phyloP scores from a whole-genome alignment of 1,139 yeast genomes.

The Yamadazyma diospyri region DNA sequence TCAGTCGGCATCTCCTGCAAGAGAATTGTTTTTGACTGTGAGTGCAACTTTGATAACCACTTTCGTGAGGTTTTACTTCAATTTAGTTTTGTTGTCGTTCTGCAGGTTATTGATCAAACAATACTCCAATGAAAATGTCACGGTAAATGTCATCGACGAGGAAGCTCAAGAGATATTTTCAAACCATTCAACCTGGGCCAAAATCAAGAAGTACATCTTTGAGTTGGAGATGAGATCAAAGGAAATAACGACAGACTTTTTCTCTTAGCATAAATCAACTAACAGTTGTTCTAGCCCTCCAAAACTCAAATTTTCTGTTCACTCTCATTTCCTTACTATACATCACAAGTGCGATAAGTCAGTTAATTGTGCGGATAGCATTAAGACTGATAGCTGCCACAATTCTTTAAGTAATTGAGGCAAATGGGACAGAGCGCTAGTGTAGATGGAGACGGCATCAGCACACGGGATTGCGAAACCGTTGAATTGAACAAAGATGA shows the following conservation, averaged over 20 bases:
- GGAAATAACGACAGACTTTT: constrained; percentile 24
- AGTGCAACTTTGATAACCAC: constrained; percentile 52
- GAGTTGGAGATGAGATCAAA: constrained; percentile 32
- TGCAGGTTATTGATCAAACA: constrained; percentile 45
- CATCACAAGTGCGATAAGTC: too few relatives aligned
- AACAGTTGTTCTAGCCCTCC: too few relatives aligned
- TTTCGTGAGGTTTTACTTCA: constrained; percentile 61
- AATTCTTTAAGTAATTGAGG: too few relatives aligned
- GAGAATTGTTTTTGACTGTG: constrained; percentile 70
- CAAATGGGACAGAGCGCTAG: constrained; percentile 25
- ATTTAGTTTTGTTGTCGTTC: constrained; percentile 60
- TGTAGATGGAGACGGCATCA: constrained; percentile 1
- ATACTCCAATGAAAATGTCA: constrained; percentile 18
- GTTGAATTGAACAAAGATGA: constrained; percentile 17
- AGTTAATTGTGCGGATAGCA: too few relatives aligned
- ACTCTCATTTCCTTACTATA: too few relatives aligned
- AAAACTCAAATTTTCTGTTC: too few relatives aligned
- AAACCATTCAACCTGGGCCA: constrained; percentile 20
- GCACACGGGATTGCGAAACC: constrained; percentile 1
- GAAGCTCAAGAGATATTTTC: constrained; percentile 26
- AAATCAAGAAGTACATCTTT: constrained; percentile 20
- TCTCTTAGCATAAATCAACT: constrained; percentile 7
- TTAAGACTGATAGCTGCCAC: too few relatives aligned
- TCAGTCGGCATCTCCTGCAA: constrained; percentile 65
- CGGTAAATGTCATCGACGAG: constrained; percentile 18